phyloP scores from a whole-genome alignment of 2,329 filamentous ascomycete species.

The Paracamarosporium sp. region DNA sequence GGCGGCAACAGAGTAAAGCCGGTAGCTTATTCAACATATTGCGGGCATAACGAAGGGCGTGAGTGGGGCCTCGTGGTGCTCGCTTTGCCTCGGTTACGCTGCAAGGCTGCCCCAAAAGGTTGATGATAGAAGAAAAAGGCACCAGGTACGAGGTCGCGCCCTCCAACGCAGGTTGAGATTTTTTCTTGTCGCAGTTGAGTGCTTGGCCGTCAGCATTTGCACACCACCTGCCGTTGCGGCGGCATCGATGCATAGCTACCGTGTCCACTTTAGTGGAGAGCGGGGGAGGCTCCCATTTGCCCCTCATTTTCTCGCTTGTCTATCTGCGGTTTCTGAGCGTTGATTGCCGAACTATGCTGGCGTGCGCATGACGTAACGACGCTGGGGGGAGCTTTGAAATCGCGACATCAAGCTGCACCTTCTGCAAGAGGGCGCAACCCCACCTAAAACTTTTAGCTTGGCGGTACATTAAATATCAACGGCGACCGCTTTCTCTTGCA shows the following conservation, averaged over 20 bases:
- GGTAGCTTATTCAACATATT: background rate
- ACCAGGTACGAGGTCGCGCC: no score
- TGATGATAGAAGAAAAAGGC: no score
- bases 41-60: background rate
- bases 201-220: background rate
- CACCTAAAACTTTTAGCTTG: background rate
- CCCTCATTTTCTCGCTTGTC: constrained; percentile 1
- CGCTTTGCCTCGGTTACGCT: background rate
- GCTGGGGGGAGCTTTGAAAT: background rate
- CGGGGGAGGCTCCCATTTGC: background rate
- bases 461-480: no score
- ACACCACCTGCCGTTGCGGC: background rate
- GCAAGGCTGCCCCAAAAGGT: background rate
- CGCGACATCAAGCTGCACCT: constrained; percentile 1
- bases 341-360: background rate
- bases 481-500: background rate
- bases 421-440: background rate
- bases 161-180: no score
- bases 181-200: no score
- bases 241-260: background rate
- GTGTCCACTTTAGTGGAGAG: background rate
- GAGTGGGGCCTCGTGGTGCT: background rate
- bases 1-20: background rate
- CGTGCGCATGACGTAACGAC: constrained; percentile 2
- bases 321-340: background rate